Base-by-base conservation (phyloP, 768 basidiomycete species). In the Lenzites betulinus region DNA sequence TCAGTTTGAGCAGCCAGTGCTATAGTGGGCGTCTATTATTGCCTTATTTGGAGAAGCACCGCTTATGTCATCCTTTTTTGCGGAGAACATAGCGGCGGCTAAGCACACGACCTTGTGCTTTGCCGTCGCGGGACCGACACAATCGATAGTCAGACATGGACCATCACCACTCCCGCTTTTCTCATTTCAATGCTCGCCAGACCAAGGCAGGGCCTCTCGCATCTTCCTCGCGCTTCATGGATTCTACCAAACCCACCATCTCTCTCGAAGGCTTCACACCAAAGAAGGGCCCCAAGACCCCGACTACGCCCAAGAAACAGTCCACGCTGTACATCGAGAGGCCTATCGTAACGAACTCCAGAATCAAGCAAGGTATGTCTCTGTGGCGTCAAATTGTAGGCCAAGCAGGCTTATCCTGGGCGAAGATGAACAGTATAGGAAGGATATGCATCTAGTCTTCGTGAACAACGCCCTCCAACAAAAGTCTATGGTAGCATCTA, bases 401-500 rank as follows among this genome's bases (percentile, higher is more conserved):
- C 5, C 18, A n/a, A 18, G 28, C 35, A 11, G 35, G 43, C 54
- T 59, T 20, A 54, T 30, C 26, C 26, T 15, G 13, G n/a, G 0
- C 22, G 15, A 16, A 71, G 89, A 88, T 70, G 89, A 92, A 67
- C 83, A 84, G 63, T 84, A 87, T 59, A 82, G 85, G 66, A 88
- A 87, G 69, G 89, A 90, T 67, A 90, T 95, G 86, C 91, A 91
- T 69, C 81, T 93, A 13, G 84, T 88, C 0, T 94, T 90, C 61
- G 84, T 95, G 26, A 85, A 86, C 65, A 90, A 92, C 68, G 90
- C 93, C 5, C 75, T 96, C 36, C 83, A 86, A 48, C 85, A 90
- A 71, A 92, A 90, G 69, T 69, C 79, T 15, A 78, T 83, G 66
- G 93, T 93, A 66, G 66, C 86, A 63, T 1, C 1, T 18, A n/a